Evolutionary conservation across 768 basidiomycete genomes (phyloP).

Genomic region (Naganishia randhawae): DNA sequence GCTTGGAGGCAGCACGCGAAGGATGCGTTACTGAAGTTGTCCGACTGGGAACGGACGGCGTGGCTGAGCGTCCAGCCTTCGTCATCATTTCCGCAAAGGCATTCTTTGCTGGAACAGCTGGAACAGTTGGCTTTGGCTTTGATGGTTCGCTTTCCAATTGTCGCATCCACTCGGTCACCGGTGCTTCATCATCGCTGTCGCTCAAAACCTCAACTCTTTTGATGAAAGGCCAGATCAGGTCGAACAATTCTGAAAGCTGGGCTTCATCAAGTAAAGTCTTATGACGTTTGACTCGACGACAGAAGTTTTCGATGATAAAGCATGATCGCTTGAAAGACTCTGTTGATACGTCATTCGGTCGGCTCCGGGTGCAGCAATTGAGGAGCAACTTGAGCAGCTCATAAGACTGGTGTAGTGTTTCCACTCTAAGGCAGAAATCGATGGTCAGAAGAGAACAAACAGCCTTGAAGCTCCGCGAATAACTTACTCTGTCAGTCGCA

Average conservation of each 20-base stretch:
- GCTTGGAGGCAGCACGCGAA: neutral
- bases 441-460: constrained; percentile 13
- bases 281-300: constrained; percentile 41
- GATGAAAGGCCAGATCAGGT: constrained; percentile 61
- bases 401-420: constrained; percentile 84
- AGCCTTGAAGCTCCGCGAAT: neutral
- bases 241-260: constrained; percentile 65
- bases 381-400: constrained; percentile 74
- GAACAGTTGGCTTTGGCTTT: constrained; percentile 19
- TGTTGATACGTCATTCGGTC: constrained; percentile 47
- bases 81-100: constrained; percentile 48
- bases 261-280: constrained; percentile 45
- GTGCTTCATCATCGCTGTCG: constrained; percentile 58
- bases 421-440: constrained; percentile 48
- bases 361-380: constrained; percentile 66
- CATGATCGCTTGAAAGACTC: constrained; percentile 23
- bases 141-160: neutral
- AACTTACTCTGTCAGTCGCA: constrained; percentile 62
- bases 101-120: constrained; percentile 33
- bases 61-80: constrained; percentile 39
- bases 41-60: constrained; percentile 28
- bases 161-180: neutral
- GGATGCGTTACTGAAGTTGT: neutral
- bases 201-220: constrained; percentile 53
- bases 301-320: constrained; percentile 53